Evolutionary conservation across 805 yeast species (phyloP).

Genomic region (Kregervanrija fluxuum): DNA sequence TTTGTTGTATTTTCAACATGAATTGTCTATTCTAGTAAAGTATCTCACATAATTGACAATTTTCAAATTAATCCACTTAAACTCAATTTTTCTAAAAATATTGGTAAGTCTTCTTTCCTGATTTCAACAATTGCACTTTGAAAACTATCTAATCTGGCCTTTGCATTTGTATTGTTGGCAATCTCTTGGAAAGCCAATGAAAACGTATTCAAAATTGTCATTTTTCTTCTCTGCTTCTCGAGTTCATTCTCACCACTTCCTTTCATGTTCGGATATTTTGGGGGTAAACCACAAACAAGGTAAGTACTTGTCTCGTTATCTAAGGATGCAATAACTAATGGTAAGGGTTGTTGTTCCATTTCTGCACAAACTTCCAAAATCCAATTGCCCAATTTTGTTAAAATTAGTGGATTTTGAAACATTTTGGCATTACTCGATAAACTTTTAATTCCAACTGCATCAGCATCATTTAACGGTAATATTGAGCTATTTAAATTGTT

Average conservation of each 20-base stretch:
- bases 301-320: constrained; percentile 70
- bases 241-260: constrained; percentile 26
- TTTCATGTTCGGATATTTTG: constrained; percentile 53
- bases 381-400: constrained; percentile 86
- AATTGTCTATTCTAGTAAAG: no score
- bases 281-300: constrained; percentile 83
- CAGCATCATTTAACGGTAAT: constrained; percentile 15
- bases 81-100: constrained; percentile 80
- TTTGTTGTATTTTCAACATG: no score
- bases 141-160: constrained; percentile 86
- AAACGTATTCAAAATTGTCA: constrained; percentile 61
- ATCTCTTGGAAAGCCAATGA: constrained; percentile 89
- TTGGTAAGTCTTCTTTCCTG: constrained; percentile 76
- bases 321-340: constrained; percentile 79
- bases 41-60: no score
- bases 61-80: constrained; percentile 50
- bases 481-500: no score
- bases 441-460: constrained; percentile 25
- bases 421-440: constrained; percentile 60
- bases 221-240: constrained; percentile 19
- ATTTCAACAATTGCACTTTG: constrained; percentile 92
- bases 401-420: constrained; percentile 80
- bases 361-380: constrained; percentile 84
- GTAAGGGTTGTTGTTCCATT: constrained; percentile 58
- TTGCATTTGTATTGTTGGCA: constrained; percentile 77